Base-by-base conservation (phyloP, 2,329 filamentous ascomycete species). In the Colletotrichum graminicola region DNA sequence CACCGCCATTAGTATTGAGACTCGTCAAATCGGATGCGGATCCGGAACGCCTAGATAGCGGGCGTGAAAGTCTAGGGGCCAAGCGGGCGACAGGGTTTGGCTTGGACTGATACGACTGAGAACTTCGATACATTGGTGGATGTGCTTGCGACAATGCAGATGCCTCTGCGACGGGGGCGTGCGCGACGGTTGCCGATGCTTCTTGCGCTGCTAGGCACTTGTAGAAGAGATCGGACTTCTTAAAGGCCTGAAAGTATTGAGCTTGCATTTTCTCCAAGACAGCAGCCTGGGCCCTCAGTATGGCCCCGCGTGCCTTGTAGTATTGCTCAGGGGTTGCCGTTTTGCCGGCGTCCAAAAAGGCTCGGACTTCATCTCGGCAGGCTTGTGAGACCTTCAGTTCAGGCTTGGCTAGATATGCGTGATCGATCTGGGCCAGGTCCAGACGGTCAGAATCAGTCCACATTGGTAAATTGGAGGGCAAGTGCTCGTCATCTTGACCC, bases 141-240 rank as follows among this genome's bases (percentile, higher is more conserved):
- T 64, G 66, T 29, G 63, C 52, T 45, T 55, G 26, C 14, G 60
- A 47, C 10, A 63, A 61, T 6, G 54, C 41, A 21, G 67, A 71
- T 21, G 62, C 36, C n/a, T 66, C 64, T 26, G 57, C n/a, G 26
- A 49, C 8, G 67, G 74, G 61, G 14, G 60, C 11, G 34, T 61
- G 39, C 36, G 61, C 23, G 43, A 56, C 70, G 41, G 69, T 75
- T 65, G 78, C 84, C 1, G 88, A 85, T 52, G 89, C 87, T 81
- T 97, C 94, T 77, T 97, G 94, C 16, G 95, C 93, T 10, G 95
- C 94, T 1, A 99, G 86, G 79, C 95, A 98, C 80, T 99, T 99
- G 85, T 96, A 98, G 79, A 94, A 99, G 0, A 99, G 82, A 77
- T 98, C 96, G 0, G 96, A 97, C 75, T 91, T 93, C 78, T 95